A percentile compares a stretch with the other conserved stretches of the same genome.
phyloP scores from a whole-genome alignment of 2,329 filamentous ascomycete species.

The Akanthomyces dipterigenus region DNA sequence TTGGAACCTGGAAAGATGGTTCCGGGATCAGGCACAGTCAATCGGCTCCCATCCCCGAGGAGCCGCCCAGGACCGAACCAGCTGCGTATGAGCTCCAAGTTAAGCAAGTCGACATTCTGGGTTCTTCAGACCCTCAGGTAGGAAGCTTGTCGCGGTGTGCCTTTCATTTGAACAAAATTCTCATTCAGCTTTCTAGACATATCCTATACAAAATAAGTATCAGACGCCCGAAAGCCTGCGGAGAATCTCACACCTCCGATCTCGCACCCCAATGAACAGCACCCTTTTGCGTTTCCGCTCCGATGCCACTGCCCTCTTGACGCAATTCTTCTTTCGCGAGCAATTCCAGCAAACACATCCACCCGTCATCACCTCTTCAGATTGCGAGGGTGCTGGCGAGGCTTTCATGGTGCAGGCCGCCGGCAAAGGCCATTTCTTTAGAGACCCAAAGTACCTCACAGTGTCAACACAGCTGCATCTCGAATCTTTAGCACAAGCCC shows the following conservation, averaged over 20 bases:
- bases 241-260: constrained; percentile 77
- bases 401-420: constrained; percentile 67
- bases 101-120: constrained; percentile 60
- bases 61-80: background rate
- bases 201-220: constrained; percentile 94
- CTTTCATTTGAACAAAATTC: background rate
- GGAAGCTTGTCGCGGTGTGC: constrained; percentile 23
- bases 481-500: constrained; percentile 80
- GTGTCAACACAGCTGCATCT: constrained; percentile 93
- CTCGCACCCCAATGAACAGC: constrained; percentile 74
- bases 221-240: constrained; percentile 85
- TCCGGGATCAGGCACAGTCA: background rate
- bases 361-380: constrained; percentile 90
- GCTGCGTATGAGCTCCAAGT: constrained; percentile 68
- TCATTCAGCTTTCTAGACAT: constrained; percentile 50
- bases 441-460: constrained; percentile 83
- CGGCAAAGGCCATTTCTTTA: constrained; percentile 60
- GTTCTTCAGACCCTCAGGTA: constrained; percentile 73
- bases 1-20: constrained; percentile 60
- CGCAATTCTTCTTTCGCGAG: constrained; percentile 64
- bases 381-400: constrained; percentile 94
- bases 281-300: constrained; percentile 78
- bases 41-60: background rate
- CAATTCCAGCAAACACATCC: constrained; percentile 81
- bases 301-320: constrained; percentile 65